A percentile compares a stretch with the other conserved stretches of the same genome.
Conservation (phyloP, 345 rosid species). For the Rubroshorea leprosula region DNA sequence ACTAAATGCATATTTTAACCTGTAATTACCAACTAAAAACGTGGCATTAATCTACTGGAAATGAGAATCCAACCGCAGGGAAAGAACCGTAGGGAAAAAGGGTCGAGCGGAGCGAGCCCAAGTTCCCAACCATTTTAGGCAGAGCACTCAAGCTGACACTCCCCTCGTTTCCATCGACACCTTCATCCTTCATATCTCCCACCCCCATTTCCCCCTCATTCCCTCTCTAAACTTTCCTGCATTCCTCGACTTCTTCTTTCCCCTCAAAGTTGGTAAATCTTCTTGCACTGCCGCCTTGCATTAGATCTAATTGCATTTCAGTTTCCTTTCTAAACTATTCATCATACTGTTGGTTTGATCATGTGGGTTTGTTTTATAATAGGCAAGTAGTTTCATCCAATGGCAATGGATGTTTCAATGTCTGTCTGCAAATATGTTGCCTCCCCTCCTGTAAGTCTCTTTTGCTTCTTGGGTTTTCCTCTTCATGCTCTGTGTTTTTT, state of each 20-base stretch:
- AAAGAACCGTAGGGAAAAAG: constrained; percentile 17
- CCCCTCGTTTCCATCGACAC: constrained; percentile 42
- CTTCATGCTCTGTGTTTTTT: background rate
- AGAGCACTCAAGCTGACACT: constrained; percentile 31
- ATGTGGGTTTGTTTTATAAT: background rate
- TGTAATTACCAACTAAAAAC: background rate
- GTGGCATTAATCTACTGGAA: constrained; percentile 8
- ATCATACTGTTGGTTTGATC: background rate
- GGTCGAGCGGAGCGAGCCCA: background rate
- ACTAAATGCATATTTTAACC: no score
- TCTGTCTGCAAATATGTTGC: constrained; percentile 53
- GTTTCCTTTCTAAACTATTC: background rate
- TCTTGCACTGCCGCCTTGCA: background rate
- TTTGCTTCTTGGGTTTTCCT: background rate
- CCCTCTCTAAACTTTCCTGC: background rate
- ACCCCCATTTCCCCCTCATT: background rate
- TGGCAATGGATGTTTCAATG: constrained; percentile 63
- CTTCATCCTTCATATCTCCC: constrained; percentile 14
- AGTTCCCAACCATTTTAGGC: constrained; percentile 22
- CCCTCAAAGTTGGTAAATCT: background rate
- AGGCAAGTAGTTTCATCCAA: constrained; percentile 11
- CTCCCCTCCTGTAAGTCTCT: constrained; percentile 51
- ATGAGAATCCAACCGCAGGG: background rate
- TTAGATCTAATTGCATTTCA: constrained; percentile 7
- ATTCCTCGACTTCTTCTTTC: constrained; percentile 1